Base-by-base conservation (phyloP, 768 basidiomycete species). In the Agrocybe pediades region DNA sequence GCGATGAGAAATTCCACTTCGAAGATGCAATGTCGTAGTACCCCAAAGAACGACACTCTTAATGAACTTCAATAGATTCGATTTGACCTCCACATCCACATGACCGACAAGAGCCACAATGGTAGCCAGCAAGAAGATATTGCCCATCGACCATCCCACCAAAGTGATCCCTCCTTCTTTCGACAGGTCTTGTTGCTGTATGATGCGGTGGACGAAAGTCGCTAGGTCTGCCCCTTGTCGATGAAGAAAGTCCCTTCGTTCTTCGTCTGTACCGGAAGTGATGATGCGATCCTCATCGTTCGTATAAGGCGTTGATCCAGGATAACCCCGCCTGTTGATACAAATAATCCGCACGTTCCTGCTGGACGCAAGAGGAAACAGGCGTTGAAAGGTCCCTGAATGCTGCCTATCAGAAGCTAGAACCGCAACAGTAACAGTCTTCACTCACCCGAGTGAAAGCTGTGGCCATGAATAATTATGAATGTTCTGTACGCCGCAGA, bases 141-240 rank as follows among this genome's bases (percentile, higher is more conserved):
- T 48, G 9, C 53, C 53, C 41, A 54, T 16, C 5, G 53, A 54
- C 53, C 53, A 54, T 13, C 39, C 52, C 0, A 41, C 24, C 21
- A 54, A 11, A 15, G 52, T 26, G 11, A 45, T 29, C 11, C 30
- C 44, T n/a, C 33, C 21, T 24, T 49, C n/a, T 4, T 13, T 47
- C 2, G 52, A 25, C 9, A 47, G 24, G 11, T 20, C 6, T 8
- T 41, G 45, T n/a, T 41, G 1, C 9, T 42, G 16, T 5, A 54
- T 17, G 24, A 54, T 6, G 2, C 17, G 11, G 17, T 48, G 39
- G 11, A 54, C 29, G 40, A 48, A n/a, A 7, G 26, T 21, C 0
- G 46, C 36, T 15, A 54, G 25, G 25, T 27, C 15, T 9, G 42
- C 2, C 1, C 52, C 52, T 24, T 47, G 26, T 3, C 41, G 13